phyloP scores from a whole-genome alignment of 2,329 filamentous ascomycete genomes.

The Trichoderma sp. region DNA sequence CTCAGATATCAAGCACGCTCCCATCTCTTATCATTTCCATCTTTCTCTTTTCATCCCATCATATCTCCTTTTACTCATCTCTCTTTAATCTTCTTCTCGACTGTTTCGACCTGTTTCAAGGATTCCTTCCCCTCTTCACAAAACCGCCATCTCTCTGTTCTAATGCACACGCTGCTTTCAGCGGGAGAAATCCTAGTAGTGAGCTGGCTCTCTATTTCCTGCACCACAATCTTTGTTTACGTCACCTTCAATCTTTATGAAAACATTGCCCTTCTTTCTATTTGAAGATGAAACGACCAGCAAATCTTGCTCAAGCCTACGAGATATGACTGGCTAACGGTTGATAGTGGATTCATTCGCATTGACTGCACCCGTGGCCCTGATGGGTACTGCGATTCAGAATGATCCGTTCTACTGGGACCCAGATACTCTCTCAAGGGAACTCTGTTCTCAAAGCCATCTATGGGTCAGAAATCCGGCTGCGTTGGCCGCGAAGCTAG shows the following conservation, averaged over 20 bases:
- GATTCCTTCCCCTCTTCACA: background rate
- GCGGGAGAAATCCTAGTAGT: background rate
- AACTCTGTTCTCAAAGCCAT: conserved; percentile 57
- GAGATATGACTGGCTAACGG: background rate
- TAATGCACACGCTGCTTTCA: background rate
- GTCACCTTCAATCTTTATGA: background rate
- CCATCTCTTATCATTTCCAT: background rate
- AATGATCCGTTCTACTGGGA: conserved; percentile 75
- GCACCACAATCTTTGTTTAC: too few relatives aligned
- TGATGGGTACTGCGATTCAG: conserved; percentile 31
- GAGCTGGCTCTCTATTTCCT: background rate
- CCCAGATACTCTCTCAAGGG: conserved; percentile 62
- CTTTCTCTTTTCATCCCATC: too few relatives aligned
- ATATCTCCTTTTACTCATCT: too few relatives aligned
- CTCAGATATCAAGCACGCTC: background rate
- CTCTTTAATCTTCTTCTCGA: background rate
- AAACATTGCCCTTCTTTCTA: background rate
- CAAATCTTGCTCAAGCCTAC: background rate
- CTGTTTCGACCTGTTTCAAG: background rate
- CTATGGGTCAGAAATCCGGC: conserved; percentile 51
- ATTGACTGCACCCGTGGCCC: conserved; percentile 2
- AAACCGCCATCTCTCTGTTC: background rate
- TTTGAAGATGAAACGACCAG: background rate
- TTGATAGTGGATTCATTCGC: background rate
- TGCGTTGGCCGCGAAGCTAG: conserved; percentile 53